phyloP scores from a whole-genome alignment of 257 asterid species.

The Solanum bukasovii region DNA sequence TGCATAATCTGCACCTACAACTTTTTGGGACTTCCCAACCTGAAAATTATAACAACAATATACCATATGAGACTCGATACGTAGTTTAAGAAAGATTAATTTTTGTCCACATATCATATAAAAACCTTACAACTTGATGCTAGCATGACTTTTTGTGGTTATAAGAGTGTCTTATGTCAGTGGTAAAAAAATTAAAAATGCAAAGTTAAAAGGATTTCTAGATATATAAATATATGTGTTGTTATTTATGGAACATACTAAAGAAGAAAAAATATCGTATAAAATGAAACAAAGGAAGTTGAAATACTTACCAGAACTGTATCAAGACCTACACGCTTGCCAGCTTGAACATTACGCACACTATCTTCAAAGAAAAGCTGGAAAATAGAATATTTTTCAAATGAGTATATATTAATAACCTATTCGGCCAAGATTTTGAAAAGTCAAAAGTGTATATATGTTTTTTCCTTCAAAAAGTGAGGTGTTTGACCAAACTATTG shows the following conservation, averaged over 20 bases:
- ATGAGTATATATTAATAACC: neutral
- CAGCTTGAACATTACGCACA: constrained; percentile 64
- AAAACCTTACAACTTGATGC: neutral
- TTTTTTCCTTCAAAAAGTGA: neutral
- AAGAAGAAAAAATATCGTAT: neutral
- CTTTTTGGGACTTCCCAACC: constrained; percentile 81
- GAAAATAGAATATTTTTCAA: neutral
- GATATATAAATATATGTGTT: neutral
- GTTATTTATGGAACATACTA: neutral
- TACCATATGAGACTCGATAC: no score
- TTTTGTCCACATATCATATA: neutral
- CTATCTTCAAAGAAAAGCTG: constrained; percentile 96
- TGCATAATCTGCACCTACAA: constrained; percentile 82
- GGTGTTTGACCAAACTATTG: neutral
- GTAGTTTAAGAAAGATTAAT: neutral
- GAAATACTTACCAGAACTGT: constrained; percentile 57
- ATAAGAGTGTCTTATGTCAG: neutral
- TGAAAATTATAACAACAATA: constrained; percentile 8
- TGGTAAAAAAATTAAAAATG: neutral
- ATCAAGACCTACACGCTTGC: constrained; percentile 68
- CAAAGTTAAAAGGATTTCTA: neutral
- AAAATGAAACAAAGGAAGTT: neutral
- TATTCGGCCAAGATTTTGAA: neutral
- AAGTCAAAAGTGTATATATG: neutral
- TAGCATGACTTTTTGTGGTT: neutral